Evolutionary conservation across 768 basidiomycete genomes (phyloP).

Genomic region (Bullera alba): DNA sequence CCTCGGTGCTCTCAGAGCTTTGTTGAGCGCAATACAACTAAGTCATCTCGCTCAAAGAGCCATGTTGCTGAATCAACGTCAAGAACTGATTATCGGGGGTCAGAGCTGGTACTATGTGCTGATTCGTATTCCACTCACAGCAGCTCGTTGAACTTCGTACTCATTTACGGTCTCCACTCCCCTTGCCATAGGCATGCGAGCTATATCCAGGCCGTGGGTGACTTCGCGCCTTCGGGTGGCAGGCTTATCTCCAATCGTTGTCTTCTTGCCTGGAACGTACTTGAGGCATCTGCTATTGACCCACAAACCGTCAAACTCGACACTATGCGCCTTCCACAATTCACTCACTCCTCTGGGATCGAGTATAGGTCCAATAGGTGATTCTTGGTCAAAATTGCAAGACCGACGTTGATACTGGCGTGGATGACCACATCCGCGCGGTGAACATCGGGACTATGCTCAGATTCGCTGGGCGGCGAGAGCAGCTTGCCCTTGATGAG

Average conservation of each 20-base stretch:
- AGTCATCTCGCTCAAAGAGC: background rate
- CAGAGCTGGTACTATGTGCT: background rate
- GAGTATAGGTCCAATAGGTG: slow-evolving; percentile 77
- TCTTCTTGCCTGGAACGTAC: slow-evolving; percentile 82
- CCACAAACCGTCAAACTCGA: slow-evolving; percentile 3
- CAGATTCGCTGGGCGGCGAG: slow-evolving; percentile 3
- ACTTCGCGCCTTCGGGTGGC: slow-evolving; percentile 58
- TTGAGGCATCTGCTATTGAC: slow-evolving; percentile 75
- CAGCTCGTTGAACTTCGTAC: slow-evolving; percentile 56
- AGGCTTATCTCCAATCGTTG: slow-evolving; percentile 74
- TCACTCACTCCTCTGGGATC: slow-evolving; percentile 79
- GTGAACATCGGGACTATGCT: background rate
- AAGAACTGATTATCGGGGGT: background rate
- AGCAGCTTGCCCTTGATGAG: slow-evolving; percentile 55
- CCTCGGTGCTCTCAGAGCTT: too few species aligned
- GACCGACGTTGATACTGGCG: slow-evolving; percentile 65
- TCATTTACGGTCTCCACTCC: slow-evolving; percentile 59
- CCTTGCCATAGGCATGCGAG: slow-evolving; percentile 52
- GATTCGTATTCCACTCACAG: slow-evolving; percentile 51
- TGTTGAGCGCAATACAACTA: too few species aligned
- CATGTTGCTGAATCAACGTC: background rate
- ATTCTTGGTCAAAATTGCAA: slow-evolving; percentile 79
- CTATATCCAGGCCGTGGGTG: slow-evolving; percentile 62
- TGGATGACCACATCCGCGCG: slow-evolving; percentile 20
- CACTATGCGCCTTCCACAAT: background rate